These are phyloP conservation scores for Cladosporium sp. DNA, from an alignment of 2,329 filamentous ascomycete species.

Conservation along the genomic window DNA sequence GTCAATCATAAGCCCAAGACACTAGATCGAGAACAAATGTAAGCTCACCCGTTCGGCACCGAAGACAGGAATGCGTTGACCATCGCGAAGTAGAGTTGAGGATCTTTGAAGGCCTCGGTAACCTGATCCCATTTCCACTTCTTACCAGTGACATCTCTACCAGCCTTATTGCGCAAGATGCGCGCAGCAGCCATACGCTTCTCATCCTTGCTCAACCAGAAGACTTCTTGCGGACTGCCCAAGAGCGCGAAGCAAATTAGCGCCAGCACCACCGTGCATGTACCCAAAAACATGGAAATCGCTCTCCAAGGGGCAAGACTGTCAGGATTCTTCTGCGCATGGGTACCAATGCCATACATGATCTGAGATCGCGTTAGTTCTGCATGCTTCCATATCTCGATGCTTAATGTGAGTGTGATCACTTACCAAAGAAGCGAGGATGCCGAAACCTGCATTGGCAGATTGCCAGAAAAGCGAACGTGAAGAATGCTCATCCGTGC, in stretches of 20 bases:
- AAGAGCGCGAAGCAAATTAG: conserved; percentile 34
- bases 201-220: conserved; percentile 33
- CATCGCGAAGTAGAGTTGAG: conserved; percentile 34
- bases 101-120: conserved; percentile 33
- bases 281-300: conserved; percentile 35
- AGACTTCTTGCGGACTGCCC: conserved; percentile 35
- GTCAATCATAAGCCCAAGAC: not conserved
- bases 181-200: conserved; percentile 35
- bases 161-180: conserved; percentile 35
- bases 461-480: conserved; percentile 42
- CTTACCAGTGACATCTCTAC: conserved; percentile 35
- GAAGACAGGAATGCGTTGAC: conserved; percentile 34
- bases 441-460: conserved; percentile 40
- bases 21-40: not conserved
- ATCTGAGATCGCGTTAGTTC: not conserved
- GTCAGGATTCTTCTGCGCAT: conserved; percentile 28
- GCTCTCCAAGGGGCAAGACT: conserved; percentile 34
- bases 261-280: conserved; percentile 31
- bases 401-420: not conserved
- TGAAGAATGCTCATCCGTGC: conserved; percentile 39
- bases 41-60: conserved; percentile 32
- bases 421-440: not conserved
- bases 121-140: conserved; percentile 36
- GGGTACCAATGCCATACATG: conserved; percentile 34
- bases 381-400: not conserved